These are phyloP conservation scores for Puccinellia tenuiflora DNA, from an alignment of 176 grass and related monocot species.

Conservation along the genomic window DNA sequence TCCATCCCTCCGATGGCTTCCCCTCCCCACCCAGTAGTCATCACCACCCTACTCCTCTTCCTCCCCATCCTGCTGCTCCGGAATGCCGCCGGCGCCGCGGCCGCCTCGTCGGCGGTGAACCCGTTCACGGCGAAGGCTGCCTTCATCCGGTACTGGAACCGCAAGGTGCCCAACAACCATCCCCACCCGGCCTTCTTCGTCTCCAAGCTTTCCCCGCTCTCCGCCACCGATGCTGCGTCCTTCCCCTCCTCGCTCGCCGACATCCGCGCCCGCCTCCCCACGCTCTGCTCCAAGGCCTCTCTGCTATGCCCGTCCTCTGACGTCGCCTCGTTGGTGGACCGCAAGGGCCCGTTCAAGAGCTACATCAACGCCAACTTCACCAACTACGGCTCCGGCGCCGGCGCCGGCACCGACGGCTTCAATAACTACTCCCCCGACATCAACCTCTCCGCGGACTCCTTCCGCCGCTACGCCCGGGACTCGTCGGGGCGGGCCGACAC, in stretches of 20 bases:
- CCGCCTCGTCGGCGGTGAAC: conserved; percentile 36
- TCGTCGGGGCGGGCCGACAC: conserved; percentile 27
- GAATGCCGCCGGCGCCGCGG: background rate
- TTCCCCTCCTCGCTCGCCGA: conserved; percentile 13
- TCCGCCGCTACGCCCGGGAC: conserved; percentile 62
- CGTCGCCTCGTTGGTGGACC: background rate
- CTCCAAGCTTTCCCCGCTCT: conserved; percentile 64
- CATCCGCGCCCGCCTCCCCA: conserved; percentile 31
- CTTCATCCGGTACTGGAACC: conserved; percentile 89
- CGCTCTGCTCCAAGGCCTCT: conserved; percentile 50
- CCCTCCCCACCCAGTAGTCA: background rate
- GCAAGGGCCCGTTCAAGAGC: conserved; percentile 22
- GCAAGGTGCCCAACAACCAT: conserved; percentile 69
- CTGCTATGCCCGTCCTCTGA: conserved; percentile 51
- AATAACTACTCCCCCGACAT: conserved; percentile 44
- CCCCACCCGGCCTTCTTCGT: conserved; percentile 81
- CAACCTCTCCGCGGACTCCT: conserved; percentile 57
- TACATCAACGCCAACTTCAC: conserved; percentile 63
- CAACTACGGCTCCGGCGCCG: conserved; percentile 49
- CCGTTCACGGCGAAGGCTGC: conserved; percentile 76
- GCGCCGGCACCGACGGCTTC: conserved; percentile 40
- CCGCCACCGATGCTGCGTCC: conserved; percentile 33
- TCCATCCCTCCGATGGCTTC: conserved; percentile 28
- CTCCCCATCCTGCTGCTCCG: background rate
- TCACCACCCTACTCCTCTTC: background rate